These are phyloP conservation scores for Suillus plorans DNA, from an alignment of 768 basidiomycete genomes.

Conservation along the genomic window DNA sequence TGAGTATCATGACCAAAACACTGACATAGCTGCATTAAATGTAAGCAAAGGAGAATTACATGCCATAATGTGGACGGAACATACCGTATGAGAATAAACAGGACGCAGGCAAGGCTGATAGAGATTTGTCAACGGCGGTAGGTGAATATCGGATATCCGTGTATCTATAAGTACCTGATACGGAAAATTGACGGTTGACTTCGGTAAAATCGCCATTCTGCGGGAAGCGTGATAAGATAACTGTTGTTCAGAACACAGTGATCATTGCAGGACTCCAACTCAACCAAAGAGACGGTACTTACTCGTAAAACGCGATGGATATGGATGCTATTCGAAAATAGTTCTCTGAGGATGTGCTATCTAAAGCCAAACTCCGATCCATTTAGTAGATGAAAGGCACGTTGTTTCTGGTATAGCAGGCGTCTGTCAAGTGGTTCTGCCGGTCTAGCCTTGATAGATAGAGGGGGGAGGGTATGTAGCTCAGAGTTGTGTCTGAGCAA, in stretches of 20 bases:
- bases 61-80: not conserved
- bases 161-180: slow-evolving; percentile 23
- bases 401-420: not conserved
- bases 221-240: slow-evolving; percentile 33
- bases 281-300: slow-evolving; percentile 11
- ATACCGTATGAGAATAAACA: slow-evolving; percentile 34
- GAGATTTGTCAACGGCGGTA: not conserved
- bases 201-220: slow-evolving; percentile 33
- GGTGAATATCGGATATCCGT: not conserved
- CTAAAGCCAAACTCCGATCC: not conserved
- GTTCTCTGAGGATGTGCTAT: slow-evolving; percentile 20
- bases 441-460: not conserved
- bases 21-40: slow-evolving; percentile 34
- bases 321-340: slow-evolving; percentile 36
- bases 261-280: not conserved
- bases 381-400: not conserved
- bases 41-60: not conserved
- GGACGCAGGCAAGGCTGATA: slow-evolving; percentile 28
- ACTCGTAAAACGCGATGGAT: slow-evolving; percentile 41
- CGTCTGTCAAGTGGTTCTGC: not conserved
- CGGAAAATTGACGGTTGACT: slow-evolving; percentile 25
- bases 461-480: not conserved
- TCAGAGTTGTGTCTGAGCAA: not conserved
- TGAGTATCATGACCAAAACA: slow-evolving; percentile 46
- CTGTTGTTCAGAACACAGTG: slow-evolving; percentile 13